Conservation (phyloP, 768 basidiomycete genomes). For the Lentinula detonsa region DNA sequence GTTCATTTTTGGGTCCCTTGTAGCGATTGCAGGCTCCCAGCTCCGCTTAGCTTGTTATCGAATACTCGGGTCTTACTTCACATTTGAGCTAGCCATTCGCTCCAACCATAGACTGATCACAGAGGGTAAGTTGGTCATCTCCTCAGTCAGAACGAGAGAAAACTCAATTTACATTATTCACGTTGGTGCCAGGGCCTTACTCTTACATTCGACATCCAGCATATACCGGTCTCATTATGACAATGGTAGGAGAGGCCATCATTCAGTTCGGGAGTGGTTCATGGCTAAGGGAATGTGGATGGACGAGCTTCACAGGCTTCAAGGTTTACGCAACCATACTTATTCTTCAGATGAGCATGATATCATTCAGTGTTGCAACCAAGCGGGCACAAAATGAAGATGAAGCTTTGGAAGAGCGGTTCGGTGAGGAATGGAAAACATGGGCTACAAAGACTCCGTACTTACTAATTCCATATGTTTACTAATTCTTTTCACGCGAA, state of each 20-base stretch:
- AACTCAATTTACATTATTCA: not conserved
- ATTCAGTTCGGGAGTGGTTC: constrained; percentile 3
- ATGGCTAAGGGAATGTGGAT: constrained; percentile 9
- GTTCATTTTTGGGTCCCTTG: not conserved
- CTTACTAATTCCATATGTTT: constrained; percentile 32
- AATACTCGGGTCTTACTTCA: constrained; percentile 18
- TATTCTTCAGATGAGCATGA: not conserved
- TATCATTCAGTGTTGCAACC: not conserved
- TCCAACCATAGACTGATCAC: constrained; percentile 17
- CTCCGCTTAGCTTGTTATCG: constrained; percentile 12
- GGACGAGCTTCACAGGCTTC: not conserved
- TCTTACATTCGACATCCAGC: constrained; percentile 18
- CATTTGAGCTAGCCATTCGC: constrained; percentile 16
- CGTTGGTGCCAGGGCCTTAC: constrained; percentile 15
- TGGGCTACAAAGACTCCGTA: constrained; percentile 31
- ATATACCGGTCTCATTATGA: constrained; percentile 11
- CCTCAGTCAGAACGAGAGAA: not conserved
- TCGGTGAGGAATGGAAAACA: constrained; percentile 28
- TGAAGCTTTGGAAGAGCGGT: constrained; percentile 24
- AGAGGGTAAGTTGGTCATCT: not conserved
- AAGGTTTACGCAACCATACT: not conserved
- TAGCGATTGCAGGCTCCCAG: not conserved
- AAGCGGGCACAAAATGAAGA: constrained; percentile 20
- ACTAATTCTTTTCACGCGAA: constrained; percentile 6
- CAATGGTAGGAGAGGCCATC: not conserved